Percentiles rank a stretch among this genome's conserved stretches.
Conservation (phyloP, 345 rosid genomes). For the Nephelium lappaceum region DNA sequence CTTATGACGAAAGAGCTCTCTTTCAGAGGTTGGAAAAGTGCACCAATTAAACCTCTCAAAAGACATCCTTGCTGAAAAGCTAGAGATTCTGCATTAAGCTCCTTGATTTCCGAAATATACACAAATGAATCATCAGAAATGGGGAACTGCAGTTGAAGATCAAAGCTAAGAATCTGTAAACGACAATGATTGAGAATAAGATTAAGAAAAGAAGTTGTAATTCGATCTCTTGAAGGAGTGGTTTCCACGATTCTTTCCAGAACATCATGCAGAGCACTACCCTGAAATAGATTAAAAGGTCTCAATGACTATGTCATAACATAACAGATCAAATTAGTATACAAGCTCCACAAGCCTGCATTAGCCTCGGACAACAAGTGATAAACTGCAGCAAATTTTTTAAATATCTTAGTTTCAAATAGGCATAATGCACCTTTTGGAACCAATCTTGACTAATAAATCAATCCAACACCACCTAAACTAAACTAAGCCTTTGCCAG, state of each 20-base stretch:
- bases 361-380: not conserved
- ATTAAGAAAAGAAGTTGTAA: slow-evolving; percentile 57
- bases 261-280: slow-evolving; percentile 63
- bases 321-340: slow-evolving; percentile 1
- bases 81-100: slow-evolving; percentile 60
- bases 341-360: slow-evolving; percentile 12
- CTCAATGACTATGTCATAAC: slow-evolving; percentile 5
- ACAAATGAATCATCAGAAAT: slow-evolving; percentile 40
- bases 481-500: not conserved
- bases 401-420: not conserved
- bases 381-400: not conserved
- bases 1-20: slow-evolving; percentile 49
- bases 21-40: slow-evolving; percentile 50
- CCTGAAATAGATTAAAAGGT: slow-evolving; percentile 46
- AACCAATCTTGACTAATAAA: not conserved
- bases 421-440: not conserved
- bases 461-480: not conserved
- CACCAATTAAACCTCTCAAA: slow-evolving; percentile 52
- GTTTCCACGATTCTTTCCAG: slow-evolving; percentile 51
- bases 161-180: slow-evolving; percentile 43
- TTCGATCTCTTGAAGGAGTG: slow-evolving; percentile 40
- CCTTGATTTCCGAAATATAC: slow-evolving; percentile 51
- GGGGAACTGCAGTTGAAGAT: slow-evolving; percentile 57
- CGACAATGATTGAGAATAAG: slow-evolving; percentile 62
- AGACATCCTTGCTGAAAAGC: slow-evolving; percentile 52